Conservation (phyloP, 2,329 filamentous ascomycete genomes). For the Dryadomyces sulphureus region DNA sequence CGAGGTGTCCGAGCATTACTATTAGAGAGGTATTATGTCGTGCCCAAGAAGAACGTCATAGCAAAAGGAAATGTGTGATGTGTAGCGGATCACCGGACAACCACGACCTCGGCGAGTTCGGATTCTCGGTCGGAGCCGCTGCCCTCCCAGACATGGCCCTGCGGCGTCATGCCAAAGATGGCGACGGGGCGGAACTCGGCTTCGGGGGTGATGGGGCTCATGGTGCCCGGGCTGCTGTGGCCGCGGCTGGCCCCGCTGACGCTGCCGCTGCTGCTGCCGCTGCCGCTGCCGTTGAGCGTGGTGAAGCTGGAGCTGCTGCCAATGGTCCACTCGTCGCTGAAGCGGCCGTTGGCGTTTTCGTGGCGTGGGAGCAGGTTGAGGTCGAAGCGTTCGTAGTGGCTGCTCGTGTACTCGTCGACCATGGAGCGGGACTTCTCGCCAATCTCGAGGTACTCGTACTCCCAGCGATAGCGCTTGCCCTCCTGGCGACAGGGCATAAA, state of each 20-base stretch:
- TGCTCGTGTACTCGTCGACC: constrained; percentile 30
- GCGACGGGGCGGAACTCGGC: constrained; percentile 19
- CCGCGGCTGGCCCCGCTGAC: constrained; percentile 29
- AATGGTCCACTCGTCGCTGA: constrained; percentile 78
- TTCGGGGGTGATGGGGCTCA: constrained; percentile 34
- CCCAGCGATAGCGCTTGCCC: constrained; percentile 82
- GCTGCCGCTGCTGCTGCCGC: constrained; percentile 16
- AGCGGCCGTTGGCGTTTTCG: constrained; percentile 12
- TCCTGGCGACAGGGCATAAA: constrained; percentile 71
- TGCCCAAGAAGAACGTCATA: background rate
- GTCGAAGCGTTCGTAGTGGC: constrained; percentile 28
- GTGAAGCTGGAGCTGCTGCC: constrained; percentile 67
- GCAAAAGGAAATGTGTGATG: background rate
- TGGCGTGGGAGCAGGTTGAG: constrained; percentile 27
- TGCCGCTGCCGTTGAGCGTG: constrained; percentile 18
- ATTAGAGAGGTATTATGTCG: background rate
- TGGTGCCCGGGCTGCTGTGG: constrained; percentile 32
- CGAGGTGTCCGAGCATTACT: background rate
- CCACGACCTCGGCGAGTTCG: constrained; percentile 30
- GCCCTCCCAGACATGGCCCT: constrained; percentile 24
- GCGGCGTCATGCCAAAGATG: constrained; percentile 20
- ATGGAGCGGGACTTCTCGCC: constrained; percentile 38
- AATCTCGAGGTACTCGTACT: constrained; percentile 85
- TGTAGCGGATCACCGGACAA: constrained; percentile 18
- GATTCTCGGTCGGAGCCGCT: constrained; percentile 21